Base-by-base conservation (phyloP, 2,329 filamentous ascomycete species). In the Alternaria sp. region DNA sequence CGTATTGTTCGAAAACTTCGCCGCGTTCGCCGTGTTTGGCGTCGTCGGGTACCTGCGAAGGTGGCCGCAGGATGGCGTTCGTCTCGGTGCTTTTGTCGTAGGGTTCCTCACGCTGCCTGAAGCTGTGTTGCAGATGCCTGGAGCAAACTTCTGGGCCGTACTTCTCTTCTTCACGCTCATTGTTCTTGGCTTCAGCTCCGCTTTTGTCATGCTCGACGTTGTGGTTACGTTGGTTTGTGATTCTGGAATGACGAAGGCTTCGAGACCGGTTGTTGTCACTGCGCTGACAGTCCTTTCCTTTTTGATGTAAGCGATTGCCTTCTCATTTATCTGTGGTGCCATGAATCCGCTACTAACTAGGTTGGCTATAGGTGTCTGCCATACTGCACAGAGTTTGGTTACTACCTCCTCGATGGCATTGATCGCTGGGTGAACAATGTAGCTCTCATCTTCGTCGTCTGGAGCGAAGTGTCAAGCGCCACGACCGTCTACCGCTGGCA, bases 201-300 rank as follows among this genome's bases (percentile, higher is more conserved):
- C 86, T 1, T 87, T 87, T 60, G 85, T 85, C 49, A 86, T 88
- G 85, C 74, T 88, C 6, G 86, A 88, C 65, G 85, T 84, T 5
- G 79, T 84, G 5, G 83, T 84, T 8, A 88, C 86, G 0, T 68
- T 87, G 44, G 75, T 84, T 38, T 82, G 85, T 73, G 86, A 88
- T 60, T 80, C 83, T 0, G 84, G 85, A n/a, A 43, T 75, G 53
- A 62, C 82, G 48, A 82, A 83, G 65, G 69, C 76, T 14, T 83
- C 82, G 2, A 79, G 84, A 18, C 81, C 81, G 1, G 66, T 79
- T 36, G 81, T 87, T 9, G 85, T 86, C 38, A 86, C 84, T 0
- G 70, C 59, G 0, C 71, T 87, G 14, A 84, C 83, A 0, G 46
- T 85, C 0, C 16, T 84, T 14, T 86, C 82, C 0, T 86, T 87